Conservation (phyloP, 2,329 filamentous ascomycete species). For the Ophiostoma fasciatum region DNA sequence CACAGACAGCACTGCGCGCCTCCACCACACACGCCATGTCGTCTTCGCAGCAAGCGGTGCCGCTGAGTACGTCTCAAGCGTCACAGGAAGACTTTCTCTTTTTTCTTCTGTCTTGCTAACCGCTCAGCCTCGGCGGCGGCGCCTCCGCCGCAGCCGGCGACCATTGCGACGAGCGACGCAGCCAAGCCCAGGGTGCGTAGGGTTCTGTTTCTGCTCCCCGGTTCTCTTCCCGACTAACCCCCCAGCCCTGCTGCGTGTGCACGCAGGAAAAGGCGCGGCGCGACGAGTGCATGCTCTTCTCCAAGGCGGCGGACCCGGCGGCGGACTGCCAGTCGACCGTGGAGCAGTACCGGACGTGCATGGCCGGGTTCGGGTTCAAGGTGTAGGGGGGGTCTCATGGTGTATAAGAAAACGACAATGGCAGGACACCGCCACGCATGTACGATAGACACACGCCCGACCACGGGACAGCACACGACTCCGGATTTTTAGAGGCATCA, state of each 20-base stretch:
- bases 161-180: slow-evolving; percentile 17
- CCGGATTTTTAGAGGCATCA: too few species aligned
- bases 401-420: too few species aligned
- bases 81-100: neutral
- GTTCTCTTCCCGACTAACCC: neutral
- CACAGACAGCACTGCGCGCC: too few species aligned
- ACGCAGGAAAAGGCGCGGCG: slow-evolving; percentile 84
- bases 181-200: slow-evolving; percentile 28
- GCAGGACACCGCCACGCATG: neutral
- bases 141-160: slow-evolving; percentile 7
- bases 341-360: slow-evolving; percentile 76
- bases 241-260: slow-evolving; percentile 91
- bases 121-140: neutral
- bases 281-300: slow-evolving; percentile 99
- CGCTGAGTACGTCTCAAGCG: slow-evolving; percentile 20
- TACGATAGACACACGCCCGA: too few species aligned
- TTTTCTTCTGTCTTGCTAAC: neutral
- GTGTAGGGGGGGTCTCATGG: too few species aligned
- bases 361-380: slow-evolving; percentile 87
- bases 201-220: slow-evolving; percentile 1
- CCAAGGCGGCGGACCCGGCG: slow-evolving; percentile 65
- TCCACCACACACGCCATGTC: slow-evolving; percentile 14
- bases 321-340: slow-evolving; percentile 73
- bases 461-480: too few species aligned
- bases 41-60: slow-evolving; percentile 13